A percentile compares a stretch with the other conserved stretches of the same genome.
Evolutionary conservation across 257 asterid species (phyloP).

Genomic region (Ballota nigra): DNA sequence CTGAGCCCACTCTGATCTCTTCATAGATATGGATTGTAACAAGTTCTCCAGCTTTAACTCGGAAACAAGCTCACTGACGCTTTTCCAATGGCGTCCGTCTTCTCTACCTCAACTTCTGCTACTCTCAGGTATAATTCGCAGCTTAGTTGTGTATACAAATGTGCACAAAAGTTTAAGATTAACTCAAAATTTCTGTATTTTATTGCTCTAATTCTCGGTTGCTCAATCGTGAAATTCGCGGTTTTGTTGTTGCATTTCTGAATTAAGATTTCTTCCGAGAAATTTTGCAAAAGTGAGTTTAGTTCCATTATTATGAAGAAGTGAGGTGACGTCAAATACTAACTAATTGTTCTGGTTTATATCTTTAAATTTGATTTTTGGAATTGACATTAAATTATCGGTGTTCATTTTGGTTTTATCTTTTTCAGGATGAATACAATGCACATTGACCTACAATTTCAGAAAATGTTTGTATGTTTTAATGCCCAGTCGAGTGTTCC

Average conservation of each 20-base stretch:
- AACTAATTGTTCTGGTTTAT: not conserved
- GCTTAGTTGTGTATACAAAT: not conserved
- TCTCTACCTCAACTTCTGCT: constrained; percentile 27
- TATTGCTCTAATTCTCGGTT: not conserved
- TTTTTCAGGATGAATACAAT: constrained; percentile 43
- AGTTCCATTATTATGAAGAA: not conserved
- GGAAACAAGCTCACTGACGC: not conserved
- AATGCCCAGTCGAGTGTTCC: constrained; percentile 19
- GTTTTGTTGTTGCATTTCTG: not conserved
- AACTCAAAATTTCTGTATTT: constrained; percentile 2
- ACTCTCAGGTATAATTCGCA: constrained; percentile 29
- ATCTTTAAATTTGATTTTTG: not conserved
- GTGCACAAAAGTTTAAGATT: not conserved
- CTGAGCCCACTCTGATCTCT: not conserved
- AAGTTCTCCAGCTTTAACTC: not conserved
- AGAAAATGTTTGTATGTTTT: constrained; percentile 28
- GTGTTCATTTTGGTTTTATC: not conserved
- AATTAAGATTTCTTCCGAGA: not conserved
- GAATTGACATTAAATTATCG: not conserved
- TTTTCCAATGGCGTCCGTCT: constrained; percentile 36
- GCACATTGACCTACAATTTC: constrained; percentile 24
- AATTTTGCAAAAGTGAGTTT: not conserved
- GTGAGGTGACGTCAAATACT: not conserved
- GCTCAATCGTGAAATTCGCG: not conserved
- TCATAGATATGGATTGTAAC: constrained; percentile 3